A percentile compares a stretch with the other conserved stretches of the same genome.
Evolutionary conservation across 2,329 filamentous ascomycete genomes (phyloP).

Genomic region (Keithomyces neogunnii): DNA sequence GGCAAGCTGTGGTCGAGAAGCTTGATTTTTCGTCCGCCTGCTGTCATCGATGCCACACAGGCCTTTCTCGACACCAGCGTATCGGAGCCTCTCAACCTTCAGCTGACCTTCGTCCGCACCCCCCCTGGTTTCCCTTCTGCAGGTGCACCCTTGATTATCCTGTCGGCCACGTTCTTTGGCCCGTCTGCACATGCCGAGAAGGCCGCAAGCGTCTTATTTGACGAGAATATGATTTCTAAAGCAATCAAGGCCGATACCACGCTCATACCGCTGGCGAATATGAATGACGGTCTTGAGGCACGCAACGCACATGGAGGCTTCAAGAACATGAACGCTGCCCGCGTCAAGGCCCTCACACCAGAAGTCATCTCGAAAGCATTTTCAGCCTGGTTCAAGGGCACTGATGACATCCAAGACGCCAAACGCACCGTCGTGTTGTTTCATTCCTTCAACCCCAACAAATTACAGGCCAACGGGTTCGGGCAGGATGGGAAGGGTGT

Average conservation of each 20-base stretch:
- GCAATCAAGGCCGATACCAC: slow-evolving; percentile 16
- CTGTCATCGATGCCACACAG: slow-evolving; percentile 13
- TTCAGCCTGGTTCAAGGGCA: slow-evolving; percentile 14
- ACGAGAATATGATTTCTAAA: slow-evolving; percentile 8
- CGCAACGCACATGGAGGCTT: slow-evolving; percentile 20
- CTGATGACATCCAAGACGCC: slow-evolving; percentile 12
- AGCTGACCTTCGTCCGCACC: slow-evolving; percentile 18
- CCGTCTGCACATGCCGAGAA: slow-evolving; percentile 15
- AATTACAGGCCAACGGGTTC: slow-evolving; percentile 1
- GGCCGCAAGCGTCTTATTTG: slow-evolving; percentile 11
- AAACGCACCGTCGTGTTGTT: slow-evolving; percentile 10
- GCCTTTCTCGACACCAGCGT: slow-evolving; percentile 4
- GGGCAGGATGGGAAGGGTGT: neutral
- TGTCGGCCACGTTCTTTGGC: slow-evolving; percentile 17
- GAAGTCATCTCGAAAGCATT: slow-evolving; percentile 15
- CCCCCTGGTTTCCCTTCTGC: slow-evolving; percentile 20
- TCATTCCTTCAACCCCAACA: slow-evolving; percentile 10
- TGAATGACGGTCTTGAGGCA: slow-evolving; percentile 15
- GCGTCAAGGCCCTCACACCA: slow-evolving; percentile 10
- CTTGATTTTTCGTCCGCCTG: slow-evolving; percentile 18
- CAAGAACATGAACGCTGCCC: slow-evolving; percentile 18
- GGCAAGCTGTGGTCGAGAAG: slow-evolving; percentile 23
- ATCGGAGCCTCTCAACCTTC: slow-evolving; percentile 12
- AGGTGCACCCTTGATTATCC: slow-evolving; percentile 19
- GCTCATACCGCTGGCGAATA: slow-evolving; percentile 10